These are phyloP conservation scores for Myxozyma nipponensis DNA, from an alignment of 805 yeast species.

Conservation along the genomic window DNA sequence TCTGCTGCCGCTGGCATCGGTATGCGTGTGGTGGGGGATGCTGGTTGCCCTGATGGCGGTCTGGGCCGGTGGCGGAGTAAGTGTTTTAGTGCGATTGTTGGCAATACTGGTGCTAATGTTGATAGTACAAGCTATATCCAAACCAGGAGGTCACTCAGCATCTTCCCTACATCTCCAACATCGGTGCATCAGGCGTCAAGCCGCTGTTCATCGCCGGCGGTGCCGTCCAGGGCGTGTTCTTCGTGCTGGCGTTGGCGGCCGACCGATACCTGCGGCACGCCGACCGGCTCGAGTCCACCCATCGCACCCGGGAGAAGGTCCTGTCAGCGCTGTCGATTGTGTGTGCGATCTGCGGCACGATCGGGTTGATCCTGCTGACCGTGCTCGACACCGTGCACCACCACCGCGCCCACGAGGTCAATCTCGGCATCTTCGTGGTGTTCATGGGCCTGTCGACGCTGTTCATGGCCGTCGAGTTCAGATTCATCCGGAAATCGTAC, in stretches of 20 bases:
- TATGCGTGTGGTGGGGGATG: conserved; percentile 87
- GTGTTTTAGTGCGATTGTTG: neutral
- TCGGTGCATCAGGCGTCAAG: conserved; percentile 82
- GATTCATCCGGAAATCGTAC: conserved; percentile 46
- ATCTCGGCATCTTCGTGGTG: conserved; percentile 71
- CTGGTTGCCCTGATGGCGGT: conserved; percentile 68
- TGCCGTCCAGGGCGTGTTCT: conserved; percentile 72
- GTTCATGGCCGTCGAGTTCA: conserved; percentile 44
- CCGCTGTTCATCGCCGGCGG: conserved; percentile 79
- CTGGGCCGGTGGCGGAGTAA: conserved; percentile 73
- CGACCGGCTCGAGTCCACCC: conserved; percentile 54
- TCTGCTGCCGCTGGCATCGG: conserved; percentile 60
- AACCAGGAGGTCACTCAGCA: conserved; percentile 39
- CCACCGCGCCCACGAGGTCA: conserved; percentile 51
- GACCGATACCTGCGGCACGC: conserved; percentile 60
- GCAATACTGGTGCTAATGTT: neutral
- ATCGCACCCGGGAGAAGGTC: conserved; percentile 42
- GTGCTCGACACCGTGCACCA: conserved; percentile 62
- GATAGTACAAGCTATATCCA: conserved; percentile 17
- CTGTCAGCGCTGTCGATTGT: conserved; percentile 45
- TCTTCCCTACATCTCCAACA: conserved; percentile 70
- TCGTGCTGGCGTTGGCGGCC: conserved; percentile 56
- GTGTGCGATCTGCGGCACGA: conserved; percentile 55
- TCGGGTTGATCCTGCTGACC: conserved; percentile 70
- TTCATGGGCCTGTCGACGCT: conserved; percentile 55